A percentile compares a stretch with the other conserved stretches of the same genome.
Evolutionary conservation across 345 rosid species (phyloP).

Genomic region (Salix arbutifolia): DNA sequence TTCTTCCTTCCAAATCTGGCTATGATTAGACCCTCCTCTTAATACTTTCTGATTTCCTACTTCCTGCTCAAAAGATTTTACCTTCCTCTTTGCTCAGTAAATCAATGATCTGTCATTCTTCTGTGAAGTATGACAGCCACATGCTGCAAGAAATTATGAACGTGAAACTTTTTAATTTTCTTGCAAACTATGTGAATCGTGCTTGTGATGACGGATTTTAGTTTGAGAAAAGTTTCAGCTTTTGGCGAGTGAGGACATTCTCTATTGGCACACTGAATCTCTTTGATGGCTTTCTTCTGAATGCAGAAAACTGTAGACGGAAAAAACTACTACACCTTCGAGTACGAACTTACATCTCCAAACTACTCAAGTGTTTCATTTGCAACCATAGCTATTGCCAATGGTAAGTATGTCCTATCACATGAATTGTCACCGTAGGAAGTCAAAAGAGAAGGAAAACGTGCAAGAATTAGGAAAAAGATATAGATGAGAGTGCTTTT

Average conservation of each 20-base stretch:
- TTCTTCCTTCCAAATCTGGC: background rate
- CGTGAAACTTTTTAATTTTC: background rate
- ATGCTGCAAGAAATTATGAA: background rate
- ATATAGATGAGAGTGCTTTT: background rate
- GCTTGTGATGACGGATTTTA: background rate
- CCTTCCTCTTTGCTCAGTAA: background rate
- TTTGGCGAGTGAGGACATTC: background rate
- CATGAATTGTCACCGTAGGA: background rate
- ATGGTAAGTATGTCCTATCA: background rate
- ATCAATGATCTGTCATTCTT: background rate
- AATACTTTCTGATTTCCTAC: background rate
- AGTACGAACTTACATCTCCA: slow-evolving; percentile 64
- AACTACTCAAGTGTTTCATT: slow-evolving; percentile 62
- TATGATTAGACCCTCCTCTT: background rate
- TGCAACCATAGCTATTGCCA: slow-evolving; percentile 59
- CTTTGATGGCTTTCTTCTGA: background rate
- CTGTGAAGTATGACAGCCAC: background rate
- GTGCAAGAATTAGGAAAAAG: background rate
- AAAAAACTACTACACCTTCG: slow-evolving; percentile 71
- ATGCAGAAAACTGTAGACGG: slow-evolving; percentile 67
- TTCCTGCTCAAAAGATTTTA: background rate
- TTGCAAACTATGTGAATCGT: background rate
- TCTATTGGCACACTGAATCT: background rate
- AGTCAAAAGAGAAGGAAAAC: background rate
- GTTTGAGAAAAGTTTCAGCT: background rate